Conservation (phyloP, 2,329 filamentous ascomycete species). For the Aspergillus hiratsukae region DNA sequence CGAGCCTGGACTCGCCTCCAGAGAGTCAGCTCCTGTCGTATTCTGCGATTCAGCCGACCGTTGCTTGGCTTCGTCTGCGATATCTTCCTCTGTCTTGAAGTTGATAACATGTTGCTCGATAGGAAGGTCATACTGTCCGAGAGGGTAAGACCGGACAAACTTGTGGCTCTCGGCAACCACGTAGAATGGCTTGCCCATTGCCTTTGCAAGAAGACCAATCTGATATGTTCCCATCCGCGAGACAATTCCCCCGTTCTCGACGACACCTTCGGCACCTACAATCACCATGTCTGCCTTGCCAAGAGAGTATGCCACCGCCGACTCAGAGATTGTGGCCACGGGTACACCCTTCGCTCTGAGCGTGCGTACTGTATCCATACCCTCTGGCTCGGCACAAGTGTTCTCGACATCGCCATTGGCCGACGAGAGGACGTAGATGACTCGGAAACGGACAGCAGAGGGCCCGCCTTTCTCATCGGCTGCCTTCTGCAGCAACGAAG, state of each 20-base stretch:
- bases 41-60: conserved; percentile 21
- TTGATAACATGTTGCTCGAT: conserved; percentile 74
- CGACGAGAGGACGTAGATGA: conserved; percentile 66
- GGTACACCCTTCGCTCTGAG: conserved; percentile 71
- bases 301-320: conserved; percentile 74
- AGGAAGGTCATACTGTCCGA: conserved; percentile 75
- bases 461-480: conserved; percentile 56
- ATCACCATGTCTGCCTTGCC: conserved; percentile 66
- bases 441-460: conserved; percentile 67
- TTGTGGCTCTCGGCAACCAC: conserved; percentile 96
- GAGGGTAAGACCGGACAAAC: conserved; percentile 81
- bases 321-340: conserved; percentile 74
- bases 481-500: conserved; percentile 69
- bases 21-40: conserved; percentile 8
- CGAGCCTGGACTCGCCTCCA: conserved; percentile 8
- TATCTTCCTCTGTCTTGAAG: conserved; percentile 58
- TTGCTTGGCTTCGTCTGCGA: conserved; percentile 45
- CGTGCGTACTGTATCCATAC: conserved; percentile 64
- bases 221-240: conserved; percentile 82
- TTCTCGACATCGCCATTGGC: conserved; percentile 24
- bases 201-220: conserved; percentile 74
- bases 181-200: conserved; percentile 72
- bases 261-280: conserved; percentile 74
- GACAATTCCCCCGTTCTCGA: conserved; percentile 90
- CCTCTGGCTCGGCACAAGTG: conserved; percentile 51